A percentile compares a stretch with the other conserved stretches of the same genome.
phyloP scores from a whole-genome alignment of 768 basidiomycete species.

The Chlorophyllum brunneum region DNA sequence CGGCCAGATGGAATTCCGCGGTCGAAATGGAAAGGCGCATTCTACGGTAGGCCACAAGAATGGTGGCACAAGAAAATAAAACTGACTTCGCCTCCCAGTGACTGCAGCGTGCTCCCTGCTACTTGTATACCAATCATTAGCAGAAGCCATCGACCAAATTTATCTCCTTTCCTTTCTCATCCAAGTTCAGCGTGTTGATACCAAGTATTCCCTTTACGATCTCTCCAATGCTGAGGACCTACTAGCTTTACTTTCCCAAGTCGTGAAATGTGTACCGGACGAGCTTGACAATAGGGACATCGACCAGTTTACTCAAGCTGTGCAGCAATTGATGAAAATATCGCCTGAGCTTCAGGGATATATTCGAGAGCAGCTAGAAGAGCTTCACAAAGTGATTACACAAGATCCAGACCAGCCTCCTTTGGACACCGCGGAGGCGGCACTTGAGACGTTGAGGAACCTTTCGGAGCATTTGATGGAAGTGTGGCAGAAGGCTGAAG shows the following conservation, averaged over 20 bases:
- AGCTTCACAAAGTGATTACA: slow-evolving; percentile 25
- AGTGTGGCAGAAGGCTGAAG: slow-evolving; percentile 19
- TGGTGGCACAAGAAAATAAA: background rate
- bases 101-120: background rate
- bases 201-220: slow-evolving; percentile 22
- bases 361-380: slow-evolving; percentile 22
- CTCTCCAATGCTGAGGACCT: slow-evolving; percentile 21
- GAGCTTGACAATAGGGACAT: slow-evolving; percentile 17
- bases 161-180: slow-evolving; percentile 26
- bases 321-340: slow-evolving; percentile 22
- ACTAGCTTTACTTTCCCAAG: slow-evolving; percentile 22
- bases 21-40: slow-evolving; percentile 28
- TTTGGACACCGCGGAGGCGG: slow-evolving; percentile 19
- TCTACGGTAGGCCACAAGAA: slow-evolving; percentile 27
- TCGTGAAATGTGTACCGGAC: slow-evolving; percentile 17
- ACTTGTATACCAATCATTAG: slow-evolving; percentile 13
- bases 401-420: slow-evolving; percentile 19
- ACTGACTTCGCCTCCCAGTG: too few species aligned
- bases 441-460: slow-evolving; percentile 20
- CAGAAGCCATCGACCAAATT: slow-evolving; percentile 24
- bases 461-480: slow-evolving; percentile 20
- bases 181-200: slow-evolving; percentile 27
- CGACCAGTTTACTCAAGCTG: slow-evolving; percentile 21
- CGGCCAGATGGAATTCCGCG: slow-evolving; percentile 32
- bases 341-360: slow-evolving; percentile 22